Base-by-base conservation (phyloP, 192 early-diverging fungal species). In the Coemansia sp. region DNA sequence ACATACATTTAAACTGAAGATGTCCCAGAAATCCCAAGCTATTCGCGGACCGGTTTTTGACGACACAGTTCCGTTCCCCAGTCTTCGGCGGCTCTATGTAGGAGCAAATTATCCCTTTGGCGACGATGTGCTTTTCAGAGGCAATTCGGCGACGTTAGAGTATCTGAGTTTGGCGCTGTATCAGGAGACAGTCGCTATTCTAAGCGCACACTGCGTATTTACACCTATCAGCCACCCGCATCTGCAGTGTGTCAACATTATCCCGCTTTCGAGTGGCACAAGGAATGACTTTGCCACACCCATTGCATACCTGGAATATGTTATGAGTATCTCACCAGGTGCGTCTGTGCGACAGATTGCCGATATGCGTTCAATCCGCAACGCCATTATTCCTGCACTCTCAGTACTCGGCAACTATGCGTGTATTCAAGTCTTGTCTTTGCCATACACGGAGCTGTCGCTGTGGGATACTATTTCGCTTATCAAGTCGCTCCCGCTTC, bases 91-190 rank as follows among this genome's bases (percentile, higher is more conserved):
- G 10, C 46, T 67, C 6, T 32, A 44, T 9, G 19, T 39, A n/a
- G 5, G 31, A 11, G 15, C n/a, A 11, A 31, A 32, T 15, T 67
- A 67, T 27, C 66, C 55, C 9, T 67, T 59, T 41, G 66, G 11
- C 38, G 66, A 67, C 25, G 66, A 67, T 14, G 38, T 38, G 5
- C 7, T 44, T 19, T 67, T 67, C 21, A 55, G 66, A 0, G 66
- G 53, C 1, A 67, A 67, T 17, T 4, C 21, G n/a, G 46, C 37
- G 10, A 31, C 55, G 19, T 37, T 67, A n/a, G 66, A 67, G 39
- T 29, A 29, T 17, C 31, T 67, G 17, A 42, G 41, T 8, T 9
- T 67, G 48, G 41, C 25, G 11, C 27, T 14, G 9, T 7, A 15
- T 29, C 51, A 6, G 1, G 25, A 3, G 51, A 55, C 51, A 15